Base-by-base conservation (phyloP, 2,329 filamentous ascomycete genomes). In the Colletotrichum somersetense region DNA sequence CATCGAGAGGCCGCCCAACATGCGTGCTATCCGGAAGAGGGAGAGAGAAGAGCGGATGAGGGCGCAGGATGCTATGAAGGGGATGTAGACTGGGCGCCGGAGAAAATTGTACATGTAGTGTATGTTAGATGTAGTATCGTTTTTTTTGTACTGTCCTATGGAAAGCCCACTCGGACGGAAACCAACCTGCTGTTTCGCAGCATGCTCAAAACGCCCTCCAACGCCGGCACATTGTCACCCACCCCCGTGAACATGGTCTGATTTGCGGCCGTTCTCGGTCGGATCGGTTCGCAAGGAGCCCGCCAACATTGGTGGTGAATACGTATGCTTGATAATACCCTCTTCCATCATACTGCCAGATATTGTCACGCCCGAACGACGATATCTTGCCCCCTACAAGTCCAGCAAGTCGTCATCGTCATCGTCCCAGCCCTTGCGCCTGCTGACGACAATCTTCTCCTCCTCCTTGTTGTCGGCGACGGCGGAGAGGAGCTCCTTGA, bases 401-500 rank as follows among this genome's bases (percentile, higher is more conserved):
- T 93, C 91, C 79, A 93, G 80, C 80, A 93, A 83, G 79, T 95
- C 92, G 79, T 94, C 94, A 73, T 96, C 93, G 77, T 95, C 93
- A 79, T 97, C 94, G 84, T 93, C 95, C 79, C 92, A 93, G 3
- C 89, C 93, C 83, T 96, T 97, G 79, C 95, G 88, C 78, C 95
- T 88, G 77, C 87, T 92, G 69, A 97, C 93, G 46, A 97, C 93
- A 81, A 98, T 96, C 85, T 94, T 96, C 80, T 94, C 90, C 82
- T 94, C 89, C 83, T 91, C 88, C 83, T 91, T 87, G 76, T 90
- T 92, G 79, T 97, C 95, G 33, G 94, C 92, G 72, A 98, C 89
- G 20, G 94, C 94, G 74, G 91, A 93, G 75, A 99, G 84, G 69
- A 99, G 87, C 76, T 97, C 94, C 86, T 98, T 98, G 78, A 99